A percentile compares a stretch with the other conserved stretches of the same genome.
These are phyloP conservation scores for Chlorella variabilis DNA, from an alignment of 163 green algal species.

Conservation along the genomic window DNA sequence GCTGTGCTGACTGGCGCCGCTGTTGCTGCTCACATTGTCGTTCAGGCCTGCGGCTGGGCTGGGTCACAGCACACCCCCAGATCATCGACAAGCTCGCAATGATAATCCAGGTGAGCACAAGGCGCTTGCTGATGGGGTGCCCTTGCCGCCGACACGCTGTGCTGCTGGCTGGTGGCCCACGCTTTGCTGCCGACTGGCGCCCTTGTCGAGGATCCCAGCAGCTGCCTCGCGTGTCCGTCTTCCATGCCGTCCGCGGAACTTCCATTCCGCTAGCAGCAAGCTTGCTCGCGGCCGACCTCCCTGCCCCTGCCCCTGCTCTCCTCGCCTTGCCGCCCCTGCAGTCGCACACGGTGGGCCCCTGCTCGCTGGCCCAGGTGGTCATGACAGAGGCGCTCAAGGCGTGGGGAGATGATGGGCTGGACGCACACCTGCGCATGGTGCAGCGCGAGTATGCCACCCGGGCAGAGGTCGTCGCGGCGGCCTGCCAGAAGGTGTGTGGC, in stretches of 20 bases:
- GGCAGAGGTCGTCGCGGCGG: constrained; percentile 27
- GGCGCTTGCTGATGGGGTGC: background rate
- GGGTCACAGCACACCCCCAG: constrained; percentile 61
- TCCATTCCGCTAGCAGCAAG: too few species aligned
- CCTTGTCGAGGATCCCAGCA: too few species aligned
- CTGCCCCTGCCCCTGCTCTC: too few species aligned
- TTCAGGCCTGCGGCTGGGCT: constrained; percentile 71
- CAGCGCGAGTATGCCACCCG: constrained; percentile 53
- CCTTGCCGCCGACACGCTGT: background rate
- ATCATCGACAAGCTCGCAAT: constrained; percentile 65
- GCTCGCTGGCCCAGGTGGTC: constrained; percentile 56
- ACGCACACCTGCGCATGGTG: constrained; percentile 52
- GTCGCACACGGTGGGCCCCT: constrained; percentile 63
- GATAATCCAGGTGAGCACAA: constrained; percentile 39
- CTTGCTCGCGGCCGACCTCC: too few species aligned
- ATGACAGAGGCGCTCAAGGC: constrained; percentile 53
- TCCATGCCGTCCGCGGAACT: too few species aligned
- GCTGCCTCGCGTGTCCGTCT: background rate
- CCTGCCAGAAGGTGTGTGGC: constrained; percentile 33
- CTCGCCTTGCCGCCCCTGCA: too few species aligned
- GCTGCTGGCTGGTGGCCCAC: background rate
- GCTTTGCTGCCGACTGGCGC: too few species aligned
- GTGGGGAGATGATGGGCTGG: constrained; percentile 72
- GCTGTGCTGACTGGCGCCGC: too few species aligned
- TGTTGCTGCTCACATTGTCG: background rate